Conservation (phyloP, 441 rosid genomes). For the Mallotus japonicus region DNA sequence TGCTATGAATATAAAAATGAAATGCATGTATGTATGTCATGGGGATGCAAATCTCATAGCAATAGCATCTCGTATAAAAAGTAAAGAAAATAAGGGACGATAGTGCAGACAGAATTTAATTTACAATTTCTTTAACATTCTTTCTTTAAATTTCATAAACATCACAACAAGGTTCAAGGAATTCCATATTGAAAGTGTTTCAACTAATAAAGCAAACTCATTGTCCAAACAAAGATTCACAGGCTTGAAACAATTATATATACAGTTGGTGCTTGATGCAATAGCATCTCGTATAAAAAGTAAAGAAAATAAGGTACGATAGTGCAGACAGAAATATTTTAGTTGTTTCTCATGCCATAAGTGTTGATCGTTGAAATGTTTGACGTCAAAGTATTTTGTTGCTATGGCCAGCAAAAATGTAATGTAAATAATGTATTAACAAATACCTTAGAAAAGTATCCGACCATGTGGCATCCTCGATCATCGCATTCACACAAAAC, state of each 20-base stretch:
- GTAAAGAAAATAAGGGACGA: no score
- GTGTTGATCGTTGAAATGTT: background rate
- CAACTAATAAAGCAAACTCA: slow-evolving; percentile 2
- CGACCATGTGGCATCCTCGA: slow-evolving; percentile 99
- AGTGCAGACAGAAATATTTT: background rate
- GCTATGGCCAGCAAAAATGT: background rate
- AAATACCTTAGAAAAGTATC: slow-evolving; percentile 94
- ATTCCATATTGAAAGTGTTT: slow-evolving; percentile 13
- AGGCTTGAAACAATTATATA: background rate
- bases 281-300: background rate
- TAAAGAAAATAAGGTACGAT: background rate
- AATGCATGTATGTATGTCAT: no score
- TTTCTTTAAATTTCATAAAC: no score
- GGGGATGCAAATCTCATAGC: no score
- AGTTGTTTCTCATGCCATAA: background rate
- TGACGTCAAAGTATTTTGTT: background rate
- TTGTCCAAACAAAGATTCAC: background rate
- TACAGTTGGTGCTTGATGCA: background rate
- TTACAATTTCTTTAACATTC: no score
- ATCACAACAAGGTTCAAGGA: background rate
- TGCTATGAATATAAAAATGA: no score
- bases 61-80: no score
- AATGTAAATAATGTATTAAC: slow-evolving; percentile 12
- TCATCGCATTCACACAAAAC: slow-evolving; percentile 95
- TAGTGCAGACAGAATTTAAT: no score